Percentiles rank a stretch among this genome's conserved stretches.
phyloP scores from a whole-genome alignment of 2,329 filamentous ascomycete species.

The Hortaea sp. region DNA sequence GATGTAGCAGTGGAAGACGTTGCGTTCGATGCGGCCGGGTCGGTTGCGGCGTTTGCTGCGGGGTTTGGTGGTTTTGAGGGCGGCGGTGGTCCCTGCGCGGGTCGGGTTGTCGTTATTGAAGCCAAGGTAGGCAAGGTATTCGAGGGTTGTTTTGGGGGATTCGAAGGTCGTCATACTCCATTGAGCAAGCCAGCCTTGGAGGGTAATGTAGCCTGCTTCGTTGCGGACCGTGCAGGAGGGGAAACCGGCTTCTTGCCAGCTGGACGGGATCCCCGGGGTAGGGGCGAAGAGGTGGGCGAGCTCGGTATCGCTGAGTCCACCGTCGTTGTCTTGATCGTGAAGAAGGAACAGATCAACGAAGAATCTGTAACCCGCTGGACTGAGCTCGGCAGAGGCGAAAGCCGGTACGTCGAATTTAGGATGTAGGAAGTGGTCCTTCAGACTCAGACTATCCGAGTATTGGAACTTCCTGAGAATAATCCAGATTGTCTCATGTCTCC shows the following conservation, averaged over 20 bases:
- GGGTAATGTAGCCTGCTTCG: conserved; percentile 86
- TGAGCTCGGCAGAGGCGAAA: conserved; percentile 85
- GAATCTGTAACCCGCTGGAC: conserved; percentile 89
- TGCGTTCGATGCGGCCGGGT: conserved; percentile 79
- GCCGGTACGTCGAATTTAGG: conserved; percentile 92
- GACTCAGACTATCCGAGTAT: conserved; percentile 87
- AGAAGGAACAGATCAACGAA: conserved; percentile 93
- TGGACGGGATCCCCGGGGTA: conserved; percentile 76
- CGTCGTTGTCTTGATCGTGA: conserved; percentile 96
- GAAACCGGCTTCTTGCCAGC: conserved; percentile 82
- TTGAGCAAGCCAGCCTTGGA: conserved; percentile 96
- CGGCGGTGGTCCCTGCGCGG: conserved; percentile 64
- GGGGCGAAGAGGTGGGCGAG: conserved; percentile 81
- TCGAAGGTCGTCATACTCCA: conserved; percentile 99
- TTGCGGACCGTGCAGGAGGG: conserved; percentile 90
- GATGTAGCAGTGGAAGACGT: conserved; percentile 89
- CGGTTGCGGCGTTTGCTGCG: conserved; percentile 73
- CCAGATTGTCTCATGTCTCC: conserved; percentile 96
- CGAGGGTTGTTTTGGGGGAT: conserved; percentile 86
- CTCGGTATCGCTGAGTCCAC: conserved; percentile 78
- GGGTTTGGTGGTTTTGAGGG: conserved; percentile 78
- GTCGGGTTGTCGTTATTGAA: conserved; percentile 63
- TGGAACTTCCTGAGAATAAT: conserved; percentile 90
- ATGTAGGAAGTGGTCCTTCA: conserved; percentile 83
- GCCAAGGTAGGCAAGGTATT: conserved; percentile 91